A percentile compares a stretch with the other conserved stretches of the same genome.
phyloP scores from a whole-genome alignment of 2,329 filamentous ascomycete species.

The Neonectria punicea region DNA sequence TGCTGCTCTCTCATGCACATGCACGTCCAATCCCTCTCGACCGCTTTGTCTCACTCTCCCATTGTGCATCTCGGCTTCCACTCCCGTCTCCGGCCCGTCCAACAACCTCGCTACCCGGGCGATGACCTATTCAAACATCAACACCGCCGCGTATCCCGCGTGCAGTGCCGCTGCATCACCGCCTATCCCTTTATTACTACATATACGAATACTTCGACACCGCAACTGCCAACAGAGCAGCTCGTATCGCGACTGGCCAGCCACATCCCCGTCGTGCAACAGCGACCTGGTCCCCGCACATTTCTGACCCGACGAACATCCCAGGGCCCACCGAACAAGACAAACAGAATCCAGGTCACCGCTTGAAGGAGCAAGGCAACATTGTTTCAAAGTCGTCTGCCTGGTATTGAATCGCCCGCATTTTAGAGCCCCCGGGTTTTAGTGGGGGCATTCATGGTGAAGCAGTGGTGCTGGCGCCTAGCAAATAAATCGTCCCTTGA shows the following conservation, averaged over 20 bases:
- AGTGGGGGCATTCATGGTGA: constrained; percentile 35
- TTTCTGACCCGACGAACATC: background rate
- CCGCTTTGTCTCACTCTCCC: background rate
- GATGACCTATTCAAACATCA: background rate
- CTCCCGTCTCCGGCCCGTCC: constrained; percentile 1
- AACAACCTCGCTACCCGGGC: background rate
- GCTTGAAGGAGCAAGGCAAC: constrained; percentile 12
- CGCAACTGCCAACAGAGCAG: background rate
- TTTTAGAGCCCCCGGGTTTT: constrained; percentile 1
- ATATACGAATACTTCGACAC: background rate
- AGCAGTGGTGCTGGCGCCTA: constrained; percentile 28
- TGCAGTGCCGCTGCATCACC: constrained; percentile 10
- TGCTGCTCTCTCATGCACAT: constrained; percentile 14
- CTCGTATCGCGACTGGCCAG: constrained; percentile 14
- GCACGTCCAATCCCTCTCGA: background rate
- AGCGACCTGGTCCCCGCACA: background rate
- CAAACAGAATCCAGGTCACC: background rate
- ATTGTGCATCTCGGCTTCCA: background rate
- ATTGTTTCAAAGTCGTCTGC: constrained; percentile 35
- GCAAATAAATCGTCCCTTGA: background rate
- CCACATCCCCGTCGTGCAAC: background rate
- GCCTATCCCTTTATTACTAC: background rate
- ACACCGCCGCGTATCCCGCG: constrained; percentile 12
- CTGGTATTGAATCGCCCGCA: constrained; percentile 26
- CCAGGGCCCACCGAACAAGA: background rate